These are phyloP conservation scores for Gnaphalium uliginosum DNA, from an alignment of 129 eudicot genomes.

Conservation along the genomic window DNA sequence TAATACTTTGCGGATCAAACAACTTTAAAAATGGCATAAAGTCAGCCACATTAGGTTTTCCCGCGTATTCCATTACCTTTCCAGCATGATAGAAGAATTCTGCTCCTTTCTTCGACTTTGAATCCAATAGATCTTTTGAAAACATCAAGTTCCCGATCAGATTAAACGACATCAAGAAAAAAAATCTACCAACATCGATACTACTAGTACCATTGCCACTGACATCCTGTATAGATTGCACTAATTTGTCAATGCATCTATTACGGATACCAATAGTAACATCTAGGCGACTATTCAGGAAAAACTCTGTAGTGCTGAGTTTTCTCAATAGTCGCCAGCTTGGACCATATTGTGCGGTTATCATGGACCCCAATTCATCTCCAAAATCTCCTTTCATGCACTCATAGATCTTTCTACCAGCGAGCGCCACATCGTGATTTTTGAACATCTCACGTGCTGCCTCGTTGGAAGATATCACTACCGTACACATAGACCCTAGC, in stretches of 20 bases:
- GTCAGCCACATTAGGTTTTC: slow-evolving; percentile 64
- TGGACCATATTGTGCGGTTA: slow-evolving; percentile 67
- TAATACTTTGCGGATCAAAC: slow-evolving; percentile 61
- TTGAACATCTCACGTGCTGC: slow-evolving; percentile 68
- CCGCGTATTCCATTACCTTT: slow-evolving; percentile 60
- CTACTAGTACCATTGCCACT: slow-evolving; percentile 25
- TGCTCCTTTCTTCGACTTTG: slow-evolving; percentile 49
- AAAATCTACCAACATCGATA: slow-evolving; percentile 55
- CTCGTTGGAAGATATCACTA: slow-evolving; percentile 58
- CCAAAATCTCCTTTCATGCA: slow-evolving; percentile 63
- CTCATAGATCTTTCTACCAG: slow-evolving; percentile 65
- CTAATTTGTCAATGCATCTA: slow-evolving; percentile 49
- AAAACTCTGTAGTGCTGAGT: slow-evolving; percentile 55
- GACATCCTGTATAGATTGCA: slow-evolving; percentile 40
- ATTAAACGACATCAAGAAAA: slow-evolving; percentile 66
- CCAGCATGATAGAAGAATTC: slow-evolving; percentile 58
- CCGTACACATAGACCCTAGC: slow-evolving; percentile 71
- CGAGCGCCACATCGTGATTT: slow-evolving; percentile 52
- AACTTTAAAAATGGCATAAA: slow-evolving; percentile 49
- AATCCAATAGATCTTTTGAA: slow-evolving; percentile 59
- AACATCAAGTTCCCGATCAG: slow-evolving; percentile 59
- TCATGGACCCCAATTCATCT: slow-evolving; percentile 65
- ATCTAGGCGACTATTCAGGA: slow-evolving; percentile 46
- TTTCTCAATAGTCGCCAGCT: slow-evolving; percentile 64
- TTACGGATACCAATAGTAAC: slow-evolving; percentile 43